A percentile compares a stretch with the other conserved stretches of the same genome.
Evolutionary conservation across 2,329 filamentous ascomycete species (phyloP).

Genomic region (Aspergillus tanneri): DNA sequence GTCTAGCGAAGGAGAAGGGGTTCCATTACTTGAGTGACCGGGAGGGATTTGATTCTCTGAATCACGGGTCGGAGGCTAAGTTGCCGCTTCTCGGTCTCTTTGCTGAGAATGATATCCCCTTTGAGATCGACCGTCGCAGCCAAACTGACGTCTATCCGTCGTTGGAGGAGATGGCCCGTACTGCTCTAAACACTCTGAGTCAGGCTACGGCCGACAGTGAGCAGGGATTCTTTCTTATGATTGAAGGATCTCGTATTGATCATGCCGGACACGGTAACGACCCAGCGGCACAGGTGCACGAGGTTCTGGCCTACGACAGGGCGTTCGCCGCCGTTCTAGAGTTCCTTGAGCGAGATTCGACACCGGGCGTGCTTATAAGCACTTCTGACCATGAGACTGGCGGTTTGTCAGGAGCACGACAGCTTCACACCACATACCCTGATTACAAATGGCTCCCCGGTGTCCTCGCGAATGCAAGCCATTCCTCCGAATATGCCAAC

Average conservation of each 20-base stretch:
- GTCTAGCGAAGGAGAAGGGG: conserved; percentile 71
- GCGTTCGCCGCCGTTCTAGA: conserved; percentile 80
- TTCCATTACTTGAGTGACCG: conserved; percentile 77
- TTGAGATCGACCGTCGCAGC: conserved; percentile 83
- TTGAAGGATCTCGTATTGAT: conserved; percentile 93
- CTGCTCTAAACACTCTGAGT: conserved; percentile 75
- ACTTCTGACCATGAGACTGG: conserved; percentile 98
- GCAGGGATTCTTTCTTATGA: conserved; percentile 97
- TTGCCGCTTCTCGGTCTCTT: conserved; percentile 85
- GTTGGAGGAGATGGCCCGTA: conserved; percentile 84
- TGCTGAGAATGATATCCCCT: conserved; percentile 79
- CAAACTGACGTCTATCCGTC: conserved; percentile 81
- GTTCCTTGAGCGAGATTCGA: conserved; percentile 73
- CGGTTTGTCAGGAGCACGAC: conserved; percentile 77
- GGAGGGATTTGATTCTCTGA: conserved; percentile 71
- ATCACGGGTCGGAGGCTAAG: conserved; percentile 64
- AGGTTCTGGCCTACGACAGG: conserved; percentile 92
- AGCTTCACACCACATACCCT: conserved; percentile 62
- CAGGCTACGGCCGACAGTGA: conserved; percentile 80
- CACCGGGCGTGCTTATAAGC: conserved; percentile 73
- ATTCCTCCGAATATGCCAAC: conserved; percentile 69
- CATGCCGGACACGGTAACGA: conserved; percentile 88
- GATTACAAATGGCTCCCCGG: conserved; percentile 78
- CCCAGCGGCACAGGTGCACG: conserved; percentile 78
- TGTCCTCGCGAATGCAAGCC: conserved; percentile 75